These are phyloP conservation scores for Penstemon eatonii DNA, from an alignment of 257 asterid genomes.

Conservation along the genomic window DNA sequence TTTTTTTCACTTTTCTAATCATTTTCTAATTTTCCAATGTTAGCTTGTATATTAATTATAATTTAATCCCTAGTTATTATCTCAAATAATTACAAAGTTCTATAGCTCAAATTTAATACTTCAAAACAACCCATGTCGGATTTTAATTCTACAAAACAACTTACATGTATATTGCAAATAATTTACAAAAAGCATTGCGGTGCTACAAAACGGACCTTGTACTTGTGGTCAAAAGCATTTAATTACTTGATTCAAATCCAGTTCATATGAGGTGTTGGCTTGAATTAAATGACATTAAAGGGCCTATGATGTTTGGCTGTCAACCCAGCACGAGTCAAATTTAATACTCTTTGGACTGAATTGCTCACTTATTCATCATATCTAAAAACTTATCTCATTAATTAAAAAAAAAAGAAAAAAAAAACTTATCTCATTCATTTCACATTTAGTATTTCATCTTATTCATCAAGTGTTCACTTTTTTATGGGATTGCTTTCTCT, in stretches of 20 bases:
- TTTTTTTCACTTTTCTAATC: no score
- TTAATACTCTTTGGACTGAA: not conserved
- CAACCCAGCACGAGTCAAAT: not conserved
- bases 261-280: not conserved
- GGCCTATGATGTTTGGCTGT: not conserved
- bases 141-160: no score
- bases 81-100: no score
- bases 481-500: constrained; percentile 21
- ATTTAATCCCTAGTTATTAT: no score
- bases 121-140: no score
- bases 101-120: no score
- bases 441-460: not conserved
- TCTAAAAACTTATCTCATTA: not conserved
- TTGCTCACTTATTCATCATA: constrained; percentile 12
- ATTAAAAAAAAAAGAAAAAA: not conserved
- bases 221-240: not conserved
- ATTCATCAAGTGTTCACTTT: constrained; percentile 8
- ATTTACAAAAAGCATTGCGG: not conserved
- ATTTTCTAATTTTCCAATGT: no score
- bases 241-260: not conserved
- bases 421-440: not conserved
- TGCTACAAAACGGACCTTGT: not conserved
- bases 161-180: no score
- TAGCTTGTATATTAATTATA: no score
- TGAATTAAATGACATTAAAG: not conserved